phyloP scores from a whole-genome alignment of 176 grass and related monocot species.

The Coix lacrymajobi region DNA sequence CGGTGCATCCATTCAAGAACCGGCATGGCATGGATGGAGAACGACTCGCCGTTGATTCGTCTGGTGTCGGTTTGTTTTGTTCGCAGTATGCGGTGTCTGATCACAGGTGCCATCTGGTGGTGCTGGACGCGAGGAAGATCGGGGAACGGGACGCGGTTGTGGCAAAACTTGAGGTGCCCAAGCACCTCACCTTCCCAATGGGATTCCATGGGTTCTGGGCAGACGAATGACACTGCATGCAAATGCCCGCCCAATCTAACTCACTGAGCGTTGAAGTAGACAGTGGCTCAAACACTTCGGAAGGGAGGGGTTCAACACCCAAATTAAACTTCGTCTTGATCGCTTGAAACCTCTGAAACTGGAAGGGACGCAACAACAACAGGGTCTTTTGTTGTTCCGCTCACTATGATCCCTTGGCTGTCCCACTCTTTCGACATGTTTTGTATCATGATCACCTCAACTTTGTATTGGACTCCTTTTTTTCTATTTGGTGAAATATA shows the following conservation, averaged over 20 bases:
- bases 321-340: no score
- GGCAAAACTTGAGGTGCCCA: slow-evolving; percentile 81
- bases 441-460: neutral
- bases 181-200: slow-evolving; percentile 76
- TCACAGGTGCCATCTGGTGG: slow-evolving; percentile 66
- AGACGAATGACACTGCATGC: neutral
- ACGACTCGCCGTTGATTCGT: neutral
- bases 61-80: neutral
- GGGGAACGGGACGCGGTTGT: slow-evolving; percentile 49
- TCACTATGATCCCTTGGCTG: neutral
- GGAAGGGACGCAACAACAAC: no score
- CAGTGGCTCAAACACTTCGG: neutral
- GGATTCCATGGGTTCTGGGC: slow-evolving; percentile 97
- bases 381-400: no score
- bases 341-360: no score
- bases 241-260: neutral
- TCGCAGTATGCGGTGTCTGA: slow-evolving; percentile 68
- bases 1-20: neutral
- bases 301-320: no score
- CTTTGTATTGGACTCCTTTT: neutral
- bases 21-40: neutral
- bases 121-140: slow-evolving; percentile 77
- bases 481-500: neutral
- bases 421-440: neutral
- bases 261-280: neutral